Base-by-base conservation (phyloP, 2,329 filamentous ascomycete genomes). In the Penicillium palitans region DNA sequence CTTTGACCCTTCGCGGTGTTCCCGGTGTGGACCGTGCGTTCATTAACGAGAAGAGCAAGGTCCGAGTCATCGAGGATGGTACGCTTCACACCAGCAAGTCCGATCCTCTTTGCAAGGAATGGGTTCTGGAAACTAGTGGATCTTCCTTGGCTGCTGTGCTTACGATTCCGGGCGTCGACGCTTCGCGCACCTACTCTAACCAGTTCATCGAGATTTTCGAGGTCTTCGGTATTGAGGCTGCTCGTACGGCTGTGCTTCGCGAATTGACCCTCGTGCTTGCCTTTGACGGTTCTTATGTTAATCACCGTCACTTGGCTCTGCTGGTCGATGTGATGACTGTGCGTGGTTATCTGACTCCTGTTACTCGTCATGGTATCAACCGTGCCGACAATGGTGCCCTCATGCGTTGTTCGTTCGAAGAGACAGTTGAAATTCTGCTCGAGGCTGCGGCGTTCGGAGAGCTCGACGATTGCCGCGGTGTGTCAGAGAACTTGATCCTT, bases 391-490 rank as follows among this genome's bases (percentile, higher is more conserved):
- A 96, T 61, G 95, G 95, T 81, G 96, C 95, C 10, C 83, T 99
- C 69, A 99, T 99, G 95, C 90, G 95, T 76, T 99, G 96, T 83
- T 99, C 95, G 2, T 99, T 99, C 79, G 95, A 99, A 78, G 96
- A 99, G 77, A 99, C 95, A 0, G 95, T 99, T 41, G 96, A 99
- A 74, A 99, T 99, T 81, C 82, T 99, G 53, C 86, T 99, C 21
- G 95, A 99, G 73, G 96, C 95, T 61, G 95, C 95, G 25, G 91
- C 92, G 17, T 91, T 91, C 51, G 95, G 95, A 73, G 95, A 99
- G 76, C 84, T 99, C 33, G 95, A 99, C 72, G 95, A 99, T 77
- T 99, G 96, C 80, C 90, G 92, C 60, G 95, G 95, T 83, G 93
- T 99, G 51, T 98, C 95, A 17, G 95, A 99, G 79, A 99, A 99